Evolutionary conservation across 352 stramenopile genomes (phyloP).

Genomic region (Pythium periplocum): DNA sequence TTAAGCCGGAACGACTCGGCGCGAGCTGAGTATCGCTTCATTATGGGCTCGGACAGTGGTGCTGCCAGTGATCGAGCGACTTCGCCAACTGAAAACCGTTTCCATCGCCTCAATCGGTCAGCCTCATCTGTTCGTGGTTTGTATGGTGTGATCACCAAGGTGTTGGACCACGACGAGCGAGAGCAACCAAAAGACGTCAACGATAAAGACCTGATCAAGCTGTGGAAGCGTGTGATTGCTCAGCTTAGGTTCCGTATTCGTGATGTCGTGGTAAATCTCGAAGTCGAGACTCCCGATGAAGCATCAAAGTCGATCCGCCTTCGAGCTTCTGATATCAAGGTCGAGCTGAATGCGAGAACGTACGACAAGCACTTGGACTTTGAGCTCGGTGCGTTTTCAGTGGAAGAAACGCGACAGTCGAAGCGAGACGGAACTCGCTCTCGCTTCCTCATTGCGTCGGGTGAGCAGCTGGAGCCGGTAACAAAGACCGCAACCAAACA

Average conservation of each 20-base stretch:
- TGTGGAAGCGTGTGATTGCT: conserved; percentile 56
- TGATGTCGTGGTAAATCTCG: conserved; percentile 26
- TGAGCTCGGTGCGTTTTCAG: conserved; percentile 57
- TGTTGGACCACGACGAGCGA: conserved; percentile 6
- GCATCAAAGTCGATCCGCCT: conserved; percentile 44
- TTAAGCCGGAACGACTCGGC: too few species aligned
- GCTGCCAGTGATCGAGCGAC: conserved; percentile 1
- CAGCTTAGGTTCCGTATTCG: conserved; percentile 26
- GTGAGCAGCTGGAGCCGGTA: conserved; percentile 4
- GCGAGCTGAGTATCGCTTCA: neutral
- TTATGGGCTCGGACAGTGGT: conserved; percentile 17
- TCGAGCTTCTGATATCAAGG: conserved; percentile 53
- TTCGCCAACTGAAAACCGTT: neutral
- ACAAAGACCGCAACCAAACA: too few species aligned
- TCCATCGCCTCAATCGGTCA: neutral
- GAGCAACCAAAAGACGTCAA: conserved; percentile 47
- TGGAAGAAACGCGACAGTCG: conserved; percentile 49
- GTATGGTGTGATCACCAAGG: conserved; percentile 7
- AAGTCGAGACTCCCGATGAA: conserved; percentile 1
- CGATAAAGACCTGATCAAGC: conserved; percentile 46
- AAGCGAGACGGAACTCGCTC: conserved; percentile 5
- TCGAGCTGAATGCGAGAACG: conserved; percentile 49
- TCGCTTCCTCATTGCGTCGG: conserved; percentile 46
- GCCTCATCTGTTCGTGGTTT: conserved; percentile 5
- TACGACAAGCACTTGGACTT: conserved; percentile 73